phyloP scores from a whole-genome alignment of 768 basidiomycete species.

The Porpolomopsis calyptriformis region DNA sequence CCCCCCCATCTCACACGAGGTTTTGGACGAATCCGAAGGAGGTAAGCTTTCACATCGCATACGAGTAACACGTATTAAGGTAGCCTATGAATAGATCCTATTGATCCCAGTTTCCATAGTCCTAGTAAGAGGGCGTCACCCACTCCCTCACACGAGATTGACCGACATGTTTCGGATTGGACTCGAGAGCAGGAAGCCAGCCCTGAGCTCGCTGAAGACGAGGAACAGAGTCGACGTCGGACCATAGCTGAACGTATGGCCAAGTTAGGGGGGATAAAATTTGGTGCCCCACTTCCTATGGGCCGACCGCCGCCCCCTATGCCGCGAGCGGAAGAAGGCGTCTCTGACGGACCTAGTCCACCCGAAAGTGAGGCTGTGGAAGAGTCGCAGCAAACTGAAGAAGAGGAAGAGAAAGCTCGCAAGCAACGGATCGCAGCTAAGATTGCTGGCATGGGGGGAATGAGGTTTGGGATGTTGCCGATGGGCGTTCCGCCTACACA shows the following conservation, averaged over 20 bases:
- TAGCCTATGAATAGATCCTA: conserved; percentile 40
- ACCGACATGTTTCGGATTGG: too few species aligned
- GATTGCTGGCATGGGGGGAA: conserved; percentile 45
- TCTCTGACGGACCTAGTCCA: conserved; percentile 1
- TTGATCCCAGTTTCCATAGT: conserved; percentile 53
- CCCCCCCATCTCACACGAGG: conserved; percentile 24
- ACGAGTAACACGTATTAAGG: background rate
- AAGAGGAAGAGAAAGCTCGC: conserved; percentile 53
- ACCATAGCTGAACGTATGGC: conserved; percentile 95
- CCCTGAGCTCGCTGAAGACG: conserved; percentile 30
- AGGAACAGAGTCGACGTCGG: conserved; percentile 43
- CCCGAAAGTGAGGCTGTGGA: conserved; percentile 10
- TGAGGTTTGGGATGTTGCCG: conserved; percentile 50
- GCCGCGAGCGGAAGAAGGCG: conserved; percentile 17
- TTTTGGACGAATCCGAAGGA: conserved; percentile 54
- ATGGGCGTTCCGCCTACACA: conserved; percentile 26
- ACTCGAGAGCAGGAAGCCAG: conserved; percentile 10
- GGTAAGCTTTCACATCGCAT: conserved; percentile 29
- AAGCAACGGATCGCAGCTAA: conserved; percentile 45
- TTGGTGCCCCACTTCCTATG: conserved; percentile 55
- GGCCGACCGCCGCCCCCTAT: conserved; percentile 27
- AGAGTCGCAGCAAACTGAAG: conserved; percentile 25
- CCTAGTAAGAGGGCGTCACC: conserved; percentile 34
- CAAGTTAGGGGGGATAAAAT: conserved; percentile 74
- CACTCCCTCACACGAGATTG: conserved; percentile 18